These are phyloP conservation scores for Vitis rupestris DNA, from an alignment of 164 flowering plant species.

Conservation along the genomic window DNA sequence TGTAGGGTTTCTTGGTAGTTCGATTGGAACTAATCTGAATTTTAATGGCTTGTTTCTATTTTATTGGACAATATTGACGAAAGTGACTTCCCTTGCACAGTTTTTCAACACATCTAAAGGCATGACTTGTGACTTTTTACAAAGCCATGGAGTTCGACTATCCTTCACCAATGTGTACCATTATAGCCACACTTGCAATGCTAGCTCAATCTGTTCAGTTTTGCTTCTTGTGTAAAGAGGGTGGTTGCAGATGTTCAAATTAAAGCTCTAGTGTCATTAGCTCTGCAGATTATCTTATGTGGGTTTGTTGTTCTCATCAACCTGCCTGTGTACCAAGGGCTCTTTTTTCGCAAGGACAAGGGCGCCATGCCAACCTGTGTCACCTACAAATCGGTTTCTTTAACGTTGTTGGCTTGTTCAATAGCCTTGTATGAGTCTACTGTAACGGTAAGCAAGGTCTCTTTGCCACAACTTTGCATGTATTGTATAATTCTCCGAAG, in stretches of 20 bases:
- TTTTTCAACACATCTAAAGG: slow-evolving; percentile 2
- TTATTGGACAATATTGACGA: no score
- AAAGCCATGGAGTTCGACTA: slow-evolving; percentile 34
- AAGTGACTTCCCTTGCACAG: no score
- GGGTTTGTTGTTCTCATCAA: slow-evolving; percentile 23
- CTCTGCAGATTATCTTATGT: slow-evolving; percentile 18
- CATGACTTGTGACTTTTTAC: no score
- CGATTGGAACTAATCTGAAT: no score
- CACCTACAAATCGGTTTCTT: slow-evolving; percentile 13
- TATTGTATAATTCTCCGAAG: no score
- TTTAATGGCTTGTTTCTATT: no score
- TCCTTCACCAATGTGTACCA: slow-evolving; percentile 32
- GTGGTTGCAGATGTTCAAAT: slow-evolving; percentile 7
- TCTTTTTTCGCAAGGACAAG: slow-evolving; percentile 28
- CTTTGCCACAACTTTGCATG: no score
- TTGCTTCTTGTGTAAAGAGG: slow-evolving; percentile 13
- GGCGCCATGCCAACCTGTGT: slow-evolving; percentile 25
- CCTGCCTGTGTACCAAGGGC: slow-evolving; percentile 26
- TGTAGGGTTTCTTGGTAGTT: not conserved
- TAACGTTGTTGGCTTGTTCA: slow-evolving; percentile 15
- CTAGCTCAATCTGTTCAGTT: slow-evolving; percentile 16
- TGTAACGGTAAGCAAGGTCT: not conserved
- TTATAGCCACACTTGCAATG: slow-evolving; percentile 24
- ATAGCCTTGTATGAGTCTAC: slow-evolving; percentile 1
- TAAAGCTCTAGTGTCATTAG: slow-evolving; percentile 10